A percentile compares a stretch with the other conserved stretches of the same genome.
These are phyloP conservation scores for Chamaecrista fasciculata DNA, from an alignment of 306 rosid species.

Conservation along the genomic window DNA sequence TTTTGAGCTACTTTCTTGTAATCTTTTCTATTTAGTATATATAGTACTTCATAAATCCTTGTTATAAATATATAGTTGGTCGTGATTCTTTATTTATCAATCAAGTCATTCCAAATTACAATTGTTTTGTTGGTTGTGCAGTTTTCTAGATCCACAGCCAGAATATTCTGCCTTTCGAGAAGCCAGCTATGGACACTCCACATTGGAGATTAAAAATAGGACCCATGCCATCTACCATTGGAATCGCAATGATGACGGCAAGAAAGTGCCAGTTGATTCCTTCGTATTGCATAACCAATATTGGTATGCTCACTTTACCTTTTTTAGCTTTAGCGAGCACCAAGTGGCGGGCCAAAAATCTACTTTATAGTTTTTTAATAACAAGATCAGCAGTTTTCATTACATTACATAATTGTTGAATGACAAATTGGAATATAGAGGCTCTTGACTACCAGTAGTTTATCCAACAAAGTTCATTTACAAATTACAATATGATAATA, in stretches of 20 bases:
- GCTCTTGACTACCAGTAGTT: not conserved
- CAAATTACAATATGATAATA: not conserved
- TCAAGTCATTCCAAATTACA: conserved; percentile 8
- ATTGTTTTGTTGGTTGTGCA: conserved; percentile 30
- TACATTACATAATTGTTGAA: conserved; percentile 11
- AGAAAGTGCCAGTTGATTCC: conserved; percentile 62
- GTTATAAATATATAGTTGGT: not conserved
- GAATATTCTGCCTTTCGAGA: conserved; percentile 92
- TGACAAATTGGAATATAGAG: conserved; percentile 4
- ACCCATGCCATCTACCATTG: conserved; percentile 94
- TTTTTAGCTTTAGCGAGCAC: conserved; percentile 15
- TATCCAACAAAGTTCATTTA: not conserved
- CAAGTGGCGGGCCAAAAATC: not conserved
- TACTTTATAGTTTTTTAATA: no score
- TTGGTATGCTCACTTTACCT: conserved; percentile 58
- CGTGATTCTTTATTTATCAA: not conserved
- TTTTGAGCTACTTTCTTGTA: conserved; percentile 5
- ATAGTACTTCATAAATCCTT: conserved; percentile 6
- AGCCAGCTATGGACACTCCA: conserved; percentile 96
- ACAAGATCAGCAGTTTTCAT: conserved; percentile 18
- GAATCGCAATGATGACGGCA: conserved; percentile 98
- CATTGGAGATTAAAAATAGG: conserved; percentile 73
- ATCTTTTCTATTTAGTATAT: not conserved
- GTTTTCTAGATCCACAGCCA: conserved; percentile 90
- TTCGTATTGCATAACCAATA: conserved; percentile 77